Conservation (phyloP, 2,329 filamentous ascomycete genomes). For the Sporothrix globosa region DNA sequence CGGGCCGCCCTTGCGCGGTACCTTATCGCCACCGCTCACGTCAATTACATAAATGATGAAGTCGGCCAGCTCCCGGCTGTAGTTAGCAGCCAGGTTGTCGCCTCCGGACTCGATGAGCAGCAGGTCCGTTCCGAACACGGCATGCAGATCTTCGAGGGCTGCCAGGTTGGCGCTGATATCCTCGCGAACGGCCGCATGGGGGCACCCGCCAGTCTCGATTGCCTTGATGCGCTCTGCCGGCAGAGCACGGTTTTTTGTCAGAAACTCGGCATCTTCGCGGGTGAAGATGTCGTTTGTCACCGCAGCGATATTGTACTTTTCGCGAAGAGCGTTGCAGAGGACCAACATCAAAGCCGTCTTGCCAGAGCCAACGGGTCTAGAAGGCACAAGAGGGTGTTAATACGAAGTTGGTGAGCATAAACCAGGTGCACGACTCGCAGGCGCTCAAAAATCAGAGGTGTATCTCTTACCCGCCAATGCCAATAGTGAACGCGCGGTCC, state of each 20-base stretch:
- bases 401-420: neutral
- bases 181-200: constrained; percentile 94
- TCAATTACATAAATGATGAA: constrained; percentile 99
- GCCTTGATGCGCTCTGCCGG: constrained; percentile 83
- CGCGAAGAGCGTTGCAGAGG: constrained; percentile 81
- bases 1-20: constrained; percentile 91
- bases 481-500: constrained; percentile 89
- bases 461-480: constrained; percentile 86
- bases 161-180: constrained; percentile 94
- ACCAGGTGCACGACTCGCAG: neutral
- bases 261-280: constrained; percentile 95
- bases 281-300: constrained; percentile 99
- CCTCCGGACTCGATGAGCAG: constrained; percentile 94
- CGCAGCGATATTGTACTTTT: constrained; percentile 82
- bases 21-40: constrained; percentile 93
- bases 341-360: constrained; percentile 97
- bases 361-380: constrained; percentile 89
- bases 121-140: constrained; percentile 77
- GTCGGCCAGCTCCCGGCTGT: constrained; percentile 90
- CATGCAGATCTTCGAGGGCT: constrained; percentile 85
- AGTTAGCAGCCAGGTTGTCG: constrained; percentile 97
- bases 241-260: constrained; percentile 82
- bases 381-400: neutral
- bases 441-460: neutral
- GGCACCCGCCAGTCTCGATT: constrained; percentile 96